Evolutionary conservation across 208 protist species (phyloP).

Genomic region (Wallacemonas rigidus): DNA sequence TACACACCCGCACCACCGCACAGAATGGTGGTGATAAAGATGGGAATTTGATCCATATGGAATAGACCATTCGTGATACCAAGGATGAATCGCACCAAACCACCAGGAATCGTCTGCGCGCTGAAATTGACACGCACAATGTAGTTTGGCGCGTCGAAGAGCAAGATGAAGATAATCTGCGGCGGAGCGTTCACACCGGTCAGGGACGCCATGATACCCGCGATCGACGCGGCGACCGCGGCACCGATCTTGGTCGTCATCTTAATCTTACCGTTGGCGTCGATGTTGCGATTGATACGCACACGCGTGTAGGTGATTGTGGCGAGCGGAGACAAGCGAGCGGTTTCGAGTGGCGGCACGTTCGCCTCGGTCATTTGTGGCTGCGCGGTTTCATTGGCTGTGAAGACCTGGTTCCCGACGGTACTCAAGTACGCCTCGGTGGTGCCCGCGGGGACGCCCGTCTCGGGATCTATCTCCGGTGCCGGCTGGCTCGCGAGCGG

Average conservation of each 20-base stretch:
- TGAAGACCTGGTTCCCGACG: slow-evolving; percentile 40
- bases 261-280: slow-evolving; percentile 57
- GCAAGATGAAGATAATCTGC: slow-evolving; percentile 65
- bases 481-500: neutral
- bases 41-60: slow-evolving; percentile 26
- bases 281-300: slow-evolving; percentile 64
- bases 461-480: slow-evolving; percentile 9
- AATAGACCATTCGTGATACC: slow-evolving; percentile 35
- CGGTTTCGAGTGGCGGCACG: slow-evolving; percentile 52
- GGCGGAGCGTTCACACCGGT: slow-evolving; percentile 58
- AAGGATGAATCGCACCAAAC: slow-evolving; percentile 49
- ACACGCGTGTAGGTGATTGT: slow-evolving; percentile 69
- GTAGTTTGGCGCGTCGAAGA: slow-evolving; percentile 64
- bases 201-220: slow-evolving; percentile 58
- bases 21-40: slow-evolving; percentile 43
- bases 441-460: slow-evolving; percentile 33
- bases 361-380: slow-evolving; percentile 49
- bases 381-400: slow-evolving; percentile 32
- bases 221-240: slow-evolving; percentile 43
- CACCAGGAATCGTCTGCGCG: slow-evolving; percentile 58
- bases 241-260: slow-evolving; percentile 52
- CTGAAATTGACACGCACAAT: slow-evolving; percentile 63
- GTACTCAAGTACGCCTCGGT: slow-evolving; percentile 57
- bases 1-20: slow-evolving; percentile 55
- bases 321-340: slow-evolving; percentile 47